Base-by-base conservation (phyloP, 2,329 filamentous ascomycete genomes). In the Didymella segeticola region DNA sequence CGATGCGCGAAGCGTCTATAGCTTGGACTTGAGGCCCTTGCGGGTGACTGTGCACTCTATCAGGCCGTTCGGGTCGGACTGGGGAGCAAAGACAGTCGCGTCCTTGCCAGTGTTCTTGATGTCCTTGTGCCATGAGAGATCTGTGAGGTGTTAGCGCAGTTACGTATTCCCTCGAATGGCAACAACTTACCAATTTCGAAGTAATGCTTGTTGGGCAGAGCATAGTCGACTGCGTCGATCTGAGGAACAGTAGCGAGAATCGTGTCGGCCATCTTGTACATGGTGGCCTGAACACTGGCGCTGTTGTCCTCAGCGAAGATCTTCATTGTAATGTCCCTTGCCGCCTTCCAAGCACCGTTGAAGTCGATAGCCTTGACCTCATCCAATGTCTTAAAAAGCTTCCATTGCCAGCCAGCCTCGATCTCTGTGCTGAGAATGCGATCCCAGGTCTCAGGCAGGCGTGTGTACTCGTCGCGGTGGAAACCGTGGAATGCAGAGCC, bases 141-240 rank as follows among this genome's bases (percentile, higher is more conserved):
- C 93, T 93, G 70, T 4, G 9, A 11, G 11, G 42, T 49, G 48
- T 58, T 64, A 60, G 52, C 64, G 57, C 65, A 61, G 23, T 19
- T 26, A 14, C 8, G 15, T 30, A 34, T 14, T 19, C 25, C 25
- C 11, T 2, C 15, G 12, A 5, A 27, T 9, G 15, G 30, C 19
- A 22, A 47, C 20, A 52, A 81, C 88, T 79, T 79, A 91, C 87
- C 89, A 75, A 98, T 88, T 78, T 98, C 93, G 72, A 98, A 98
- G 80, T 97, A 98, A 79, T 99, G 95, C 81, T 97, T 98, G 82
- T 99, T 99, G 10, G 95, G 95, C 69, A 99, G 82, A 8, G 88
- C 82, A 74, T 97, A 98, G 66, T 89, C 85, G 34, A 95, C 90
- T 19, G 83, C 81, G 37, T 88, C 84, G 19, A 92, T 84, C 60